Base-by-base conservation (phyloP, 768 basidiomycete species). In the Gloeopeniophorella convolvens region DNA sequence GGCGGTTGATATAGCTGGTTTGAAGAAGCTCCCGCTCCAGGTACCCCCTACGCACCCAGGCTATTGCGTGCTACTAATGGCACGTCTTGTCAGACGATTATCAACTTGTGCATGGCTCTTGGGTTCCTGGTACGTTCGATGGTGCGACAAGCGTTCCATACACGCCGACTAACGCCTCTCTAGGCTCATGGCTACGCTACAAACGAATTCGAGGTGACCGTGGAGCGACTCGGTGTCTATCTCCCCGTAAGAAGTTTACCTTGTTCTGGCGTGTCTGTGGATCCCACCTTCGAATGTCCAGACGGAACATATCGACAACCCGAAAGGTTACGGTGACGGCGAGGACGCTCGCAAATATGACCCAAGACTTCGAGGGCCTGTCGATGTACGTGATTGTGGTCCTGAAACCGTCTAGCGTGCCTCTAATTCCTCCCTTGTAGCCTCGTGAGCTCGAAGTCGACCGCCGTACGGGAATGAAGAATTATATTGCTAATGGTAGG, bases 231-330 rank as follows among this genome's bases (percentile, higher is more conserved):
- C 3, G 90, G 86, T 2, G 79, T 81, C 35, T 95, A 95, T 64
- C 80, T 93, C 24, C 89, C 90, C 0, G 85, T 85, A 43, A 56
- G 72, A 74, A 3, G 46, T 49, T 34, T n/a, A n/a, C 30, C 26
- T 30, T 28, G 8, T 8, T 21, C 26, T 16, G 9, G 15, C 5
- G 16, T 20, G 23, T 28, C 11, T 3, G 24, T 24, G 21, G 11
- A 26, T 20, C 33, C 45, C 27, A 36, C 20, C 35, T 18, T 26
- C 31, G 7, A n/a, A 24, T 28, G 3, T 39, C 24, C 31, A 86
- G 82, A 78, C 76, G 0, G 87, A 92, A 64, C 91, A 95, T 63
- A 92, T 93, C 60, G 91, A 95, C 63, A 95, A 95, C 60, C 91
- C 90, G 2, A 89, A 87, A 65, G 90, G 89, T 11, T 94, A 92